A percentile compares a stretch with the other conserved stretches of the same genome.
phyloP scores from a whole-genome alignment of 106 monocot genomes.

The Agapanthus africanus region DNA sequence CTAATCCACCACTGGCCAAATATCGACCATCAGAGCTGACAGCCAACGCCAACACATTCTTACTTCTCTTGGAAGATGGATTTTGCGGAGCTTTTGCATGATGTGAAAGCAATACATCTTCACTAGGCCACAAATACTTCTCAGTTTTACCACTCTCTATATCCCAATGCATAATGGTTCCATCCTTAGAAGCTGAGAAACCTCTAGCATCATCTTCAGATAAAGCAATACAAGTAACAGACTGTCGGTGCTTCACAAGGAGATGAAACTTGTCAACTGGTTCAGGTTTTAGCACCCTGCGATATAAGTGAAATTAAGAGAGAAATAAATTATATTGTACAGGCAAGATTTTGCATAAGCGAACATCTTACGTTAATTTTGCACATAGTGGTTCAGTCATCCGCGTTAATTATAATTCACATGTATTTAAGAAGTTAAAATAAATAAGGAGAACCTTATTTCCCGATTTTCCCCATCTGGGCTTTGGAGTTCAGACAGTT shows the following conservation, averaged over 20 bases:
- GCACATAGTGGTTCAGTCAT: neutral
- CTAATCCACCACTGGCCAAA: slow-evolving; percentile 78
- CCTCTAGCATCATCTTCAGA: slow-evolving; percentile 69
- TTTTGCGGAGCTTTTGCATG: slow-evolving; percentile 45
- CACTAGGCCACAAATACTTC: slow-evolving; percentile 80
- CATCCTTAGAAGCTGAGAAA: slow-evolving; percentile 93
- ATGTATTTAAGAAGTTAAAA: no score
- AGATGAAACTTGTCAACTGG: slow-evolving; percentile 35
- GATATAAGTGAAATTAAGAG: neutral
- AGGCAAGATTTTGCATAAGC: neutral
- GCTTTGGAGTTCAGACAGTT: no score
- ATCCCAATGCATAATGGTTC: slow-evolving; percentile 84
- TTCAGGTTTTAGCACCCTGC: slow-evolving; percentile 57
- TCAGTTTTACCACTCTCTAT: slow-evolving; percentile 77
- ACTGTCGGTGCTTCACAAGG: slow-evolving; percentile 62
- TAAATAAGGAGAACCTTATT: no score
- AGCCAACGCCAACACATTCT: slow-evolving; percentile 60
- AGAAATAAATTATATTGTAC: neutral
- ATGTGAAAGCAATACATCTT: slow-evolving; percentile 65
- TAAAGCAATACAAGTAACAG: slow-evolving; percentile 71
- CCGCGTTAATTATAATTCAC: neutral
- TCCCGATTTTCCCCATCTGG: no score
- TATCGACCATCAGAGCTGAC: slow-evolving; percentile 89
- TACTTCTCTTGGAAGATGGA: slow-evolving; percentile 54
- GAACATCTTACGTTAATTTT: neutral